Evolutionary conservation across 129 eudicot genomes (phyloP).

Genomic region (Arctium minus): DNA sequence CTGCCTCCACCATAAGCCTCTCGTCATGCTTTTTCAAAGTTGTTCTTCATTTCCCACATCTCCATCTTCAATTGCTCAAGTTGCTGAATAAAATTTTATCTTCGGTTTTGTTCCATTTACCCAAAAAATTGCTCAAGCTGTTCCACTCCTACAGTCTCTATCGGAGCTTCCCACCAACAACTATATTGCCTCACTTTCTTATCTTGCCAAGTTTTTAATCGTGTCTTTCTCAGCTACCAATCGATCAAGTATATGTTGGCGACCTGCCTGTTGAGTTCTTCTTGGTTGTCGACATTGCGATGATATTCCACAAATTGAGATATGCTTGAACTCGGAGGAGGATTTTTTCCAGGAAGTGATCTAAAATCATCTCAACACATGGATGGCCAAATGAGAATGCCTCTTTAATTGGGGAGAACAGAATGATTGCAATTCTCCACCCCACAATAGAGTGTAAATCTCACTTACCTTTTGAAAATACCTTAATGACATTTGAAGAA

Average conservation of each 20-base stretch:
- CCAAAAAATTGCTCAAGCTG: background rate
- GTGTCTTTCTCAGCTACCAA: background rate
- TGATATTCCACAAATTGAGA: background rate
- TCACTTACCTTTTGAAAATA: slow-evolving; percentile 3
- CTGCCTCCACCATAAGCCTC: background rate
- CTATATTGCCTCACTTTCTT: background rate
- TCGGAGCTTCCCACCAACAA: background rate
- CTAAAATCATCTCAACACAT: background rate
- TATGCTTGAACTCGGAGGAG: background rate
- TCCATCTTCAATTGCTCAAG: background rate
- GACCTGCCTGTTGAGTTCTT: background rate
- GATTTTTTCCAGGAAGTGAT: background rate
- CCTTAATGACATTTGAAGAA: slow-evolving; percentile 8
- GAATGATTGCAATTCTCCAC: background rate
- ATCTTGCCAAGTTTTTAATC: background rate
- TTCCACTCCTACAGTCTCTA: background rate
- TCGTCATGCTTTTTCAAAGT: too few relatives aligned
- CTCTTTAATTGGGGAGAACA: background rate
- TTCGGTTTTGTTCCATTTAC: background rate
- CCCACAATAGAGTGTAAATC: slow-evolving; percentile 9
- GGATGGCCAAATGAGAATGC: background rate
- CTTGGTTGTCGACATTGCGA: background rate
- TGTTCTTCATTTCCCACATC: background rate
- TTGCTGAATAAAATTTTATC: background rate
- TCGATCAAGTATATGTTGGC: background rate